Percentiles rank a stretch among this genome's conserved stretches.
Conservation (phyloP, 352 stramenopile genomes). For the Phytophthora fragariae region DNA sequence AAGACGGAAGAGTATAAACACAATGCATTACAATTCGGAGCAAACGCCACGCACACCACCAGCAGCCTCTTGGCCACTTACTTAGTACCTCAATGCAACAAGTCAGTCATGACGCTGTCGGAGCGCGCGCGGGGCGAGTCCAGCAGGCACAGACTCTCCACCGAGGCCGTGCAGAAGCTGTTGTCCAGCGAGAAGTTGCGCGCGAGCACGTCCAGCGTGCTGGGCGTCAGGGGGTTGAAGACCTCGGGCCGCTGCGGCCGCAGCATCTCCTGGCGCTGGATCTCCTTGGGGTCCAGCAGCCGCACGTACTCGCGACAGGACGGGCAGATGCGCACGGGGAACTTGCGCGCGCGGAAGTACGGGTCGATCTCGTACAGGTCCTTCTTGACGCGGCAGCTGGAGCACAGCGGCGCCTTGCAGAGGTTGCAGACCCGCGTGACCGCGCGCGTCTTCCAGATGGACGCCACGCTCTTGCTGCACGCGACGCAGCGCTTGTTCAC, state of each 20-base stretch:
- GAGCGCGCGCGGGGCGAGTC: slow-evolving; percentile 33
- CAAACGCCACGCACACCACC: neutral
- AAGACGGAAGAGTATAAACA: slow-evolving; percentile 1
- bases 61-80: neutral
- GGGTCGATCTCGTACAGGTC: slow-evolving; percentile 39
- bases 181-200: slow-evolving; percentile 47
- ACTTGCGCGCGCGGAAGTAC: slow-evolving; percentile 37
- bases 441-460: slow-evolving; percentile 24
- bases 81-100: slow-evolving; percentile 28
- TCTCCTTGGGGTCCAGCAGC: slow-evolving; percentile 35
- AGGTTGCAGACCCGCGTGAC: slow-evolving; percentile 30
- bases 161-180: slow-evolving; percentile 38
- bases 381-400: slow-evolving; percentile 36
- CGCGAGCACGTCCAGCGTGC: slow-evolving; percentile 32
- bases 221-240: slow-evolving; percentile 38
- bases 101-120: slow-evolving; percentile 39
- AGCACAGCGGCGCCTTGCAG: slow-evolving; percentile 44
- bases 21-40: slow-evolving; percentile 20
- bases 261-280: slow-evolving; percentile 41
- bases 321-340: slow-evolving; percentile 34
- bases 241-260: slow-evolving; percentile 22
- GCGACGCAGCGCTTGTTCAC: slow-evolving; percentile 31
- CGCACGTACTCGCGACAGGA: slow-evolving; percentile 39
- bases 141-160: slow-evolving; percentile 40
- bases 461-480: slow-evolving; percentile 29